Conservation (phyloP, 805 yeast genomes). For the Yamadazyma philogaea region DNA sequence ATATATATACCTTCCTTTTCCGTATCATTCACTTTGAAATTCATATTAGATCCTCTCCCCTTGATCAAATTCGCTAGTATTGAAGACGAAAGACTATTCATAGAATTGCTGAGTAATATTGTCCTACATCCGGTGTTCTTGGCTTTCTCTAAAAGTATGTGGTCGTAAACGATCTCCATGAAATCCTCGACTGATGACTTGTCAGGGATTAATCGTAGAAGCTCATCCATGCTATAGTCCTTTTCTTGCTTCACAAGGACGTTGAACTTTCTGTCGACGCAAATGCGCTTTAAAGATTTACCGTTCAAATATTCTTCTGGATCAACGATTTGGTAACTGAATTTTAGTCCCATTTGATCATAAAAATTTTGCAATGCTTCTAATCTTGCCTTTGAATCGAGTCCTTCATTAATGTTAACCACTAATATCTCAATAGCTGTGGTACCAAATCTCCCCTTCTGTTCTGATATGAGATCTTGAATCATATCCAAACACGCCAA, state of each 20-base stretch:
- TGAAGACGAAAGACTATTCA: conserved; percentile 80
- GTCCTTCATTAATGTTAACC: conserved; percentile 43
- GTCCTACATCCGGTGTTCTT: conserved; percentile 44
- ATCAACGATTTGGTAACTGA: conserved; percentile 1
- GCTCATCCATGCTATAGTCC: conserved; percentile 23
- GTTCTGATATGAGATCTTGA: conserved; percentile 59
- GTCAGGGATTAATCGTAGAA: conserved; percentile 42
- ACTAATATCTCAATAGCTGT: conserved; percentile 65
- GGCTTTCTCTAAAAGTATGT: conserved; percentile 49
- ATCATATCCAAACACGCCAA: conserved; percentile 67
- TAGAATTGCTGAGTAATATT: conserved; percentile 70
- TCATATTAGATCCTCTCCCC: conserved; percentile 77
- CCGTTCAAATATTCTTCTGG: conserved; percentile 2
- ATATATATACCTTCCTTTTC: conserved; percentile 37
- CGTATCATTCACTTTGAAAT: conserved; percentile 49
- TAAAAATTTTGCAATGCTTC: conserved; percentile 2
- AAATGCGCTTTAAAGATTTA: conserved; percentile 6
- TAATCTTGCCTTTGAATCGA: neutral
- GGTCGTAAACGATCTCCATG: conserved; percentile 42
- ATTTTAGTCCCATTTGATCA: neutral
- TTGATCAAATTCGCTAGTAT: conserved; percentile 76
- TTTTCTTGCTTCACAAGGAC: conserved; percentile 10
- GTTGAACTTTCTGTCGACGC: conserved; percentile 13
- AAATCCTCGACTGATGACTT: conserved; percentile 70
- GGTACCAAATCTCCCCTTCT: conserved; percentile 53